A percentile compares a stretch with the other conserved stretches of the same genome.
Evolutionary conservation across 1,284 basidiomycete genomes (phyloP).

Genomic region (Puccinia coronata): DNA sequence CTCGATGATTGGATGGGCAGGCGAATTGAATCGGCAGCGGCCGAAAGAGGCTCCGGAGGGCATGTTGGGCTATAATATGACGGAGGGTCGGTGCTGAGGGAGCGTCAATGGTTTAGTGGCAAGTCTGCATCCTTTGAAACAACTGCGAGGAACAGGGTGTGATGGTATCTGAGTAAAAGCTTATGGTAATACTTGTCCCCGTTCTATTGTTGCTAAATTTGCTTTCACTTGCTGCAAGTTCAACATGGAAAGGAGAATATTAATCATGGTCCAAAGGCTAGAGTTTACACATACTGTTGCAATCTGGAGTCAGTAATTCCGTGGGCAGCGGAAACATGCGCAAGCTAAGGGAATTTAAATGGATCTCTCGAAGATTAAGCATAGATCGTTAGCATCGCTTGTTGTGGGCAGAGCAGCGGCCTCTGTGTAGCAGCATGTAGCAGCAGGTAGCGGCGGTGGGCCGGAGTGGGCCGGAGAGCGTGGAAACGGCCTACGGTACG

Average conservation of each 20-base stretch:
- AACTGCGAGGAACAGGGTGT: background rate
- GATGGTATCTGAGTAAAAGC: background rate
- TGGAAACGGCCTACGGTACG: background rate
- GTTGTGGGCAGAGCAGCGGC: background rate
- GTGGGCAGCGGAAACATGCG: conserved; percentile 24
- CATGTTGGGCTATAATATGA: background rate
- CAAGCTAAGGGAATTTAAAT: conserved; percentile 10
- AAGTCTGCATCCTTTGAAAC: background rate
- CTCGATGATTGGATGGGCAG: conserved; percentile 30
- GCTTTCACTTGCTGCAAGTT: conserved; percentile 9
- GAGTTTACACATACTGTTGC: background rate
- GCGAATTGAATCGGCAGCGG: conserved; percentile 19
- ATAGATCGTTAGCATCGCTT: background rate
- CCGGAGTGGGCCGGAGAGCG: no score
- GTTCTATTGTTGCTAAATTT: no score
- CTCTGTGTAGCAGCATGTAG: no score
- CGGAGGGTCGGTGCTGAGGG: background rate
- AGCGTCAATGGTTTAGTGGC: background rate
- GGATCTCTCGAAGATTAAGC: background rate
- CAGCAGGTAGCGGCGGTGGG: no score
- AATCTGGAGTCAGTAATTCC: conserved; percentile 28
- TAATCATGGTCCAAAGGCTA: background rate
- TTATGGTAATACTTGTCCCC: no score
- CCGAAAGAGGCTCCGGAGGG: conserved; percentile 13
- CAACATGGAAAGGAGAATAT: background rate